Base-by-base conservation (phyloP, 257 asterid species). In the Coffea canephora region DNA sequence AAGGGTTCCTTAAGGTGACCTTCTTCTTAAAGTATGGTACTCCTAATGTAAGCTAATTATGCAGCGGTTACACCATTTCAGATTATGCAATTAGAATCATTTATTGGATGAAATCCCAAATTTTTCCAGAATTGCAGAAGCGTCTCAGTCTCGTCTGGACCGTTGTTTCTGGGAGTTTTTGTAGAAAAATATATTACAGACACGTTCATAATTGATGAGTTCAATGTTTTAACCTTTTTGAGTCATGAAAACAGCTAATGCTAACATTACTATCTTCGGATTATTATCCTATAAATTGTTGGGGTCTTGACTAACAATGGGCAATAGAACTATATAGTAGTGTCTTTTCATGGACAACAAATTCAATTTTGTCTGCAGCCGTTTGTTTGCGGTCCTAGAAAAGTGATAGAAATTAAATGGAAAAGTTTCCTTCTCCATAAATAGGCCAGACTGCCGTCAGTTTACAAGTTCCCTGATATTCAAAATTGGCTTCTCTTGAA, bases 311-410 rank as follows among this genome's bases (percentile, higher is more conserved):
- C 73, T 18, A 45, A 45, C 27, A 8, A 19, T 3, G 12, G 21
- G 5, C 1, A 69, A 3, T 43, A 43, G 74, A 69, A n/a, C 74
- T 71, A 45, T 10, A 15, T 31, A 9, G 12, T 31, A 9, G 12
- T 11, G 75, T 71, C 57, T 71, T 72, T 76, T 76, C 18, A 4
- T 25, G n/a, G 48, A 43, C 15, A 48, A 64, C 7, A 46, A 46
- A 76, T 76, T 76, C 80, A 76, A 76, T 64, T 76, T 65, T 65
- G 73, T 65, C 80, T 46, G 80, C 80, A 64, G 1, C 49, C 1
- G 2, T 71, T 71, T 72, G 64, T 48, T 72, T 72, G 18, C 71
- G 5, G 1, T 71, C 39, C 18, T 8, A 23, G 18, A 23, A 0
- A 23, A 71, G 9, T 46, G 52, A 6, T 72, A 21, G 10, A 46